phyloP scores from a whole-genome alignment of 495 filamentous ascomycete genomes.

The Neohortaea acidophila region DNA sequence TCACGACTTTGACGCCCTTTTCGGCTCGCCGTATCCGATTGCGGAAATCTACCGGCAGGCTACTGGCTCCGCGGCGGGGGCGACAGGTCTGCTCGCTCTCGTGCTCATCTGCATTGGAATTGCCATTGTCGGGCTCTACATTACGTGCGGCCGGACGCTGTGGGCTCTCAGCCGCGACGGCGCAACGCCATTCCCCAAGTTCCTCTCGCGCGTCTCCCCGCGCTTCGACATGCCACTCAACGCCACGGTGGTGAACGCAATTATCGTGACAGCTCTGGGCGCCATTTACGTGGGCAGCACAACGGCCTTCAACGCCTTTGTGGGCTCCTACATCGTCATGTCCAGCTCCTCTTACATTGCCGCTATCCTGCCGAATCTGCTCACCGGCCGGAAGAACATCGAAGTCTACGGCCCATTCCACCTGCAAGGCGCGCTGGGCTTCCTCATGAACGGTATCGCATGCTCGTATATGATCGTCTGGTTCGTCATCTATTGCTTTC shows the following conservation, averaged over 20 bases:
- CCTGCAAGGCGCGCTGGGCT: slow-evolving; percentile 42
- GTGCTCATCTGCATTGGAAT: slow-evolving; percentile 48
- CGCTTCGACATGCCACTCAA: slow-evolving; percentile 48
- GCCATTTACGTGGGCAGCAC: slow-evolving; percentile 57
- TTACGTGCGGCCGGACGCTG: slow-evolving; percentile 69
- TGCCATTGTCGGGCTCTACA: slow-evolving; percentile 48
- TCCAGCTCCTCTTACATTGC: slow-evolving; percentile 58
- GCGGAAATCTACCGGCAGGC: slow-evolving; percentile 68
- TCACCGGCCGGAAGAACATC: slow-evolving; percentile 48
- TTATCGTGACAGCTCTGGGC: slow-evolving; percentile 49
- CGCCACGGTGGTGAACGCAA: slow-evolving; percentile 48
- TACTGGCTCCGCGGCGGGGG: slow-evolving; percentile 41
- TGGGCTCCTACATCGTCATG: slow-evolving; percentile 60
- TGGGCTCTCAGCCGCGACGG: slow-evolving; percentile 72
- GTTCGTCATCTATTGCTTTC: slow-evolving; percentile 62
- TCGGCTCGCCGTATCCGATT: no score
- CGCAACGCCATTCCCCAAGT: slow-evolving; percentile 38
- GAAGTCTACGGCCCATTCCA: slow-evolving; percentile 53
- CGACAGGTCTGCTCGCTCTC: slow-evolving; percentile 54
- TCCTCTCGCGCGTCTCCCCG: slow-evolving; percentile 35
- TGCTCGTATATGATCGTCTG: slow-evolving; percentile 54
- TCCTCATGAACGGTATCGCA: slow-evolving; percentile 40
- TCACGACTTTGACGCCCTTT: slow-evolving; percentile 45
- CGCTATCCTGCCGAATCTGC: slow-evolving; percentile 59
- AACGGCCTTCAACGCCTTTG: slow-evolving; percentile 63